Percentiles rank a stretch among this genome's conserved stretches.
phyloP scores from a whole-genome alignment of 345 rosid genomes.

The Noccaea bulbosa region DNA sequence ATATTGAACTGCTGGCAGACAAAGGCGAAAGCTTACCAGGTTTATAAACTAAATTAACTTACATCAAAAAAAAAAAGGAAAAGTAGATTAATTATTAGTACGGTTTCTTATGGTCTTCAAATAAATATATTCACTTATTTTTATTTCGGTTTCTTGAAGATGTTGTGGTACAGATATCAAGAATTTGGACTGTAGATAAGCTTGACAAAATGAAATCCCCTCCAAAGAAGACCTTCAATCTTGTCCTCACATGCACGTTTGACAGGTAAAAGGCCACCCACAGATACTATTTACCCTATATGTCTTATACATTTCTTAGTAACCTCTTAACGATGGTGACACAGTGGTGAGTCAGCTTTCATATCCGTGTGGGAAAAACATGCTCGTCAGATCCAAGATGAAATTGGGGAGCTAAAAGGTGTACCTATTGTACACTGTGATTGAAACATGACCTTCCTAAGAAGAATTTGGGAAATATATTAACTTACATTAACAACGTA shows the following conservation, averaged over 20 bases:
- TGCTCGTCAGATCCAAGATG: too few species aligned
- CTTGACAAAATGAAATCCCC: neutral
- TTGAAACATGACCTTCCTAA: too few species aligned
- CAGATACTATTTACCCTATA: too few species aligned
- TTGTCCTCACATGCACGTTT: neutral
- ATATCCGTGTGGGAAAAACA: neutral
- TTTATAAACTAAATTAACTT: neutral
- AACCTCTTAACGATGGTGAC: neutral
- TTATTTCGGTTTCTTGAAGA: neutral
- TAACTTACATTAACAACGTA: too few species aligned
- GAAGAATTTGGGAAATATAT: too few species aligned
- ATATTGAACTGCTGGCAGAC: neutral
- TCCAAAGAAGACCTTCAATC: neutral
- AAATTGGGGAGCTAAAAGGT: neutral
- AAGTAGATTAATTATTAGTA: too few species aligned
- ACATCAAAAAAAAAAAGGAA: too few species aligned
- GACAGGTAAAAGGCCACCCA: neutral
- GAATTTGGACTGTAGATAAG: neutral
- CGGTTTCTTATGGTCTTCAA: too few species aligned
- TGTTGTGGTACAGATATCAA: neutral
- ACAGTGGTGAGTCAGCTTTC: neutral
- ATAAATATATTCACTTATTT: too few species aligned
- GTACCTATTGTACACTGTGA: too few species aligned
- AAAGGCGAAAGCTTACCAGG: neutral
- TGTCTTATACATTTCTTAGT: too few species aligned